Evolutionary conservation across 371 early-diverging fungal genomes (phyloP).

Genomic region (Enteropsectra breve): DNA sequence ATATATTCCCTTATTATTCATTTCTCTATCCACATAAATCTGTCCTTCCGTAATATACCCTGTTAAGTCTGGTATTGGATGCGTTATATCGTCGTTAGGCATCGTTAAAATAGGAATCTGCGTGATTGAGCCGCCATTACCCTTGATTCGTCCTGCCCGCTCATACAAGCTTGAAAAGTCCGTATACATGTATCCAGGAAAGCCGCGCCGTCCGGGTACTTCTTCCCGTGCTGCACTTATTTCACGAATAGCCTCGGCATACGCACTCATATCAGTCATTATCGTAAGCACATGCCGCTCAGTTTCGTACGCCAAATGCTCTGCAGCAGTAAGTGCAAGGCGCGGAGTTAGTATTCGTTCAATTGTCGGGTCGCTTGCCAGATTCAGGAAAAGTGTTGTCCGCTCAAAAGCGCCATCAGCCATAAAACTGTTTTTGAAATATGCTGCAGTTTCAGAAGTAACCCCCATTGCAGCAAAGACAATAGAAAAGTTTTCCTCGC

Average conservation of each 20-base stretch:
- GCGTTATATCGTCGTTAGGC: conserved; percentile 99
- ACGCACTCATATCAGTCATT: conserved; percentile 99
- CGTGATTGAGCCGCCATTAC: conserved; percentile 96
- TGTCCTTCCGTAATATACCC: conserved; percentile 99
- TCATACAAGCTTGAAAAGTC: conserved; percentile 99
- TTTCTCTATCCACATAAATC: conserved; percentile 95
- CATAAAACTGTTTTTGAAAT: conserved; percentile 98
- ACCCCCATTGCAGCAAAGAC: conserved; percentile 99
- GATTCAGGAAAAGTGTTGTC: conserved; percentile 93
- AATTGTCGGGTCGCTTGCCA: conserved; percentile 99
- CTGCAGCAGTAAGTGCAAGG: conserved; percentile 94
- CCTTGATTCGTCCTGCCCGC: conserved; percentile 96
- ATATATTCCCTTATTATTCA: conserved; percentile 97
- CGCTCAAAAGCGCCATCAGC: conserved; percentile 96
- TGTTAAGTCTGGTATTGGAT: conserved; percentile 99
- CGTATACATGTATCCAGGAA: conserved; percentile 99
- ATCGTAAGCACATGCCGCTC: conserved; percentile 99
- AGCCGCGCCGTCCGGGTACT: conserved; percentile 99
- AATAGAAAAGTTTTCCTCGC: conserved; percentile 98
- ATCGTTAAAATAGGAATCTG: conserved; percentile 99
- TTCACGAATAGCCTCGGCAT: conserved; percentile 99
- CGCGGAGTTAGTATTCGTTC: conserved; percentile 99
- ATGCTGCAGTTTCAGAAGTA: conserved; percentile 98
- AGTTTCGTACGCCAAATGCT: conserved; percentile 97
- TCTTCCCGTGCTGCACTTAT: conserved; percentile 98